phyloP scores from a whole-genome alignment of 2,329 filamentous ascomycete species.

The Ascochyta pisi region DNA sequence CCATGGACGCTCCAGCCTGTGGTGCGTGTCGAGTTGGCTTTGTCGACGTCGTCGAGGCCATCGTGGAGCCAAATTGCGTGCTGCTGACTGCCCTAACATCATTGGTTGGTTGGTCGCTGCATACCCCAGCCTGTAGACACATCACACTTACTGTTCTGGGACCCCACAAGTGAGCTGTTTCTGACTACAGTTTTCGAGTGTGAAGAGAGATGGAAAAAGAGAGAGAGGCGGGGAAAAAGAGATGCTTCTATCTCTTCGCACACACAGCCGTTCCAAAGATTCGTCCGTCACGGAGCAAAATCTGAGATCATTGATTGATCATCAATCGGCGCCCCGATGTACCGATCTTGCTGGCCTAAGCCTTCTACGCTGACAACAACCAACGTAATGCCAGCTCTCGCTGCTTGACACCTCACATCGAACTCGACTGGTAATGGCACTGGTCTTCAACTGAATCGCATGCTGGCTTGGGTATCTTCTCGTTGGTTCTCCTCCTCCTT shows the following conservation, averaged over 20 bases:
- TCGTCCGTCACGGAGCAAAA: constrained; percentile 12
- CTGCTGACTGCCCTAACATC: constrained; percentile 27
- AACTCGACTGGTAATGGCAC: background rate
- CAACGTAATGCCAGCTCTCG: background rate
- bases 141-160: constrained; percentile 18
- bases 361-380: background rate
- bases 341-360: constrained; percentile 2
- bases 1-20: constrained; percentile 7
- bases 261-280: background rate
- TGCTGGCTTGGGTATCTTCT: constrained; percentile 14
- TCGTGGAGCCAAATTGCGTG: constrained; percentile 36
- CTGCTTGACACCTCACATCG: background rate
- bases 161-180: background rate
- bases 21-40: constrained; percentile 6
- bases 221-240: background rate
- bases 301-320: constrained; percentile 10
- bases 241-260: background rate
- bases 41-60: constrained; percentile 22
- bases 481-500: background rate
- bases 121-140: constrained; percentile 2
- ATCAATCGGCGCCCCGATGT: constrained; percentile 12
- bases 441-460: background rate
- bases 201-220: background rate
- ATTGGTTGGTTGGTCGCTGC: constrained; percentile 32
- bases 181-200: background rate